A percentile compares a stretch with the other conserved stretches of the same genome.
Evolutionary conservation across 371 early-diverging fungal species (phyloP).

Genomic region (Sporodiniella umbellata): DNA sequence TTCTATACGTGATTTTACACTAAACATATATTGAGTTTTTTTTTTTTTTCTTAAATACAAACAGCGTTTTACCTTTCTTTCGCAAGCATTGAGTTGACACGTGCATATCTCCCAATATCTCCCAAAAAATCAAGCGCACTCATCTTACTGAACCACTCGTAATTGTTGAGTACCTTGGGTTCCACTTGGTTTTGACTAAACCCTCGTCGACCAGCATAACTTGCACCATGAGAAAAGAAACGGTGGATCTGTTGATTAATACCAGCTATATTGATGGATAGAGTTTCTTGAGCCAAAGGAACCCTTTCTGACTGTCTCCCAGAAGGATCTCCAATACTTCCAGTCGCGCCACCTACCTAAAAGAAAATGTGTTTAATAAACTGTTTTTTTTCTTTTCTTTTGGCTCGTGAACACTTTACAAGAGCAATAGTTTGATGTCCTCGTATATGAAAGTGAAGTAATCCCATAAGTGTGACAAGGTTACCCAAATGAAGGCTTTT

Average conservation of each 20-base stretch:
- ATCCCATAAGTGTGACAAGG: constrained; percentile 77
- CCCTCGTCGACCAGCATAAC: constrained; percentile 55
- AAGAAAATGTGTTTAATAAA: background rate
- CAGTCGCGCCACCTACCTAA: constrained; percentile 92
- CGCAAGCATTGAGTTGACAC: constrained; percentile 84
- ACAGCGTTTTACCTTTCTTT: constrained; percentile 65
- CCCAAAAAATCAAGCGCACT: constrained; percentile 79
- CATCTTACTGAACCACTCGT: constrained; percentile 77
- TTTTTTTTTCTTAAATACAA: too few relatives aligned
- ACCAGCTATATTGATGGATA: constrained; percentile 63
- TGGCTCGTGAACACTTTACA: constrained; percentile 33
- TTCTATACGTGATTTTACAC: constrained; percentile 75
- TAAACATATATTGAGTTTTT: constrained; percentile 7
- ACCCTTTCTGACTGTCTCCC: constrained; percentile 81
- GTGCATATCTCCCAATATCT: constrained; percentile 72
- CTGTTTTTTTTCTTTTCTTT: background rate
- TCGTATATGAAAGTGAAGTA: constrained; percentile 81
- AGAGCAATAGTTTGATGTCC: constrained; percentile 85
- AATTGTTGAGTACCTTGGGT: constrained; percentile 75
- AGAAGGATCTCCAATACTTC: constrained; percentile 91
- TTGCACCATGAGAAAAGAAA: constrained; percentile 67
- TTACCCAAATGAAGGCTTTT: constrained; percentile 88
- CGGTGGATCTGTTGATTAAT: constrained; percentile 70
- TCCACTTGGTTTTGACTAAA: constrained; percentile 17
- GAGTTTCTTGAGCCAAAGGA: constrained; percentile 51